Evolutionary conservation across 257 asterid genomes (phyloP), one percentile per base, ranked within the genome.

Genomic region (Petunia secreta): DNA sequence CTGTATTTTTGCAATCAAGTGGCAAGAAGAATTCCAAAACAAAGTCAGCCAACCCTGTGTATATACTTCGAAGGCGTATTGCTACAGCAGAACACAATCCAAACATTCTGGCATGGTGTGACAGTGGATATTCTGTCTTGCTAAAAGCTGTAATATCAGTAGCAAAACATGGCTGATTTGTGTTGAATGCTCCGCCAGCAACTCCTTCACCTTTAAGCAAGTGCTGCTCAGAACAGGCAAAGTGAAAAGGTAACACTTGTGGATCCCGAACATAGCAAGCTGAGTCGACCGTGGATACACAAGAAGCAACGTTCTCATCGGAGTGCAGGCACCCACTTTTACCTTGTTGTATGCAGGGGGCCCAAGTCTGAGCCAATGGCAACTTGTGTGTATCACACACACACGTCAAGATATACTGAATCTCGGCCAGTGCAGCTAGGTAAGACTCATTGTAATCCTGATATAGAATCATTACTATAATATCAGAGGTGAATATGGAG

Each of bases 291-390:
- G 93, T 91, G 11, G 97, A 91, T 75, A 93, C 92, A 84, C 97
- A 93, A 66, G 50, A 80, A 60, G 86, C 64, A 63, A 81, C 87
- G 60, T 86, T 91, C 87, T 93, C 92, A 38, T 91, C 89, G 2
- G 97, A 89, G 82, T 90, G 95, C 55, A 91, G 86, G 79, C 92
- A 86, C 1, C 97, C 97, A 34, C 91, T 90, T 84, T 88, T 93
- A 8, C 89, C 86, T 78, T 91, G 95, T 75, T 91, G 91, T 69
- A 67, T 57, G 79, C 97, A 93, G 0, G 92, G 89, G 5, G 92
- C 92, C 97, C 97, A 93, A 48, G 92, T 87, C 87, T 93, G 97
- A 53, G 93, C 97, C 85, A 92, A 60, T 25, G 97, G 97, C 84
- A 92, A 75, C 79, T 86, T 85, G 83, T 90, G 91, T 3, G 88